Evolutionary conservation across 1,139 yeast species (phyloP).

Genomic region (Sugiyamaella sp.): DNA sequence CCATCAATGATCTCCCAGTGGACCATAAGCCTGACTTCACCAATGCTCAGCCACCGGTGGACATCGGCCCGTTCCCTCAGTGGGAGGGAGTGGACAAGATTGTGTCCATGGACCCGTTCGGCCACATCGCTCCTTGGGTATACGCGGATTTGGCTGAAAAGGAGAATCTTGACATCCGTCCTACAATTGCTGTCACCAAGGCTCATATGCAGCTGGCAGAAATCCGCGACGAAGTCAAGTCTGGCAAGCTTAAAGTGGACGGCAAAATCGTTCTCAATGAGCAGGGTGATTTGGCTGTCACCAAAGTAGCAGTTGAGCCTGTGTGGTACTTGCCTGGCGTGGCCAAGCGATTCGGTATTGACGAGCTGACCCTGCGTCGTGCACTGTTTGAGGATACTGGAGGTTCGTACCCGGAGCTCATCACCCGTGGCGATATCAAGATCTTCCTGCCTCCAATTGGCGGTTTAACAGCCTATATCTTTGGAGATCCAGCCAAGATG

Average conservation of each 20-base stretch:
- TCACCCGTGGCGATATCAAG: slow-evolving; percentile 64
- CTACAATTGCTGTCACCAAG: slow-evolving; percentile 63
- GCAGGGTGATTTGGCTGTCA: slow-evolving; percentile 59
- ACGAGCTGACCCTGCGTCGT: slow-evolving; percentile 57
- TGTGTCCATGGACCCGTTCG: slow-evolving; percentile 64
- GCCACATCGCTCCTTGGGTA: slow-evolving; percentile 62
- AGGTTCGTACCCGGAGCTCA: slow-evolving; percentile 65
- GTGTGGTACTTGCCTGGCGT: slow-evolving; percentile 70
- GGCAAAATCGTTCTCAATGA: slow-evolving; percentile 58
- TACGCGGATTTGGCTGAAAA: slow-evolving; percentile 48
- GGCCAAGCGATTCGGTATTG: slow-evolving; percentile 59
- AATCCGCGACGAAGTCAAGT: slow-evolving; percentile 54
- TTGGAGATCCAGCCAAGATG: slow-evolving; percentile 58
- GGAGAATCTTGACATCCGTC: slow-evolving; percentile 56
- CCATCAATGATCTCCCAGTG: slow-evolving; percentile 54
- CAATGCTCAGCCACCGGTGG: slow-evolving; percentile 62
- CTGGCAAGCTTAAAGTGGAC: slow-evolving; percentile 56
- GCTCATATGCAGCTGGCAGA: slow-evolving; percentile 62
- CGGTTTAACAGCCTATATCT: slow-evolving; percentile 62
- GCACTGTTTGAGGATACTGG: slow-evolving; percentile 65
- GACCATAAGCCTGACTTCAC: slow-evolving; percentile 60
- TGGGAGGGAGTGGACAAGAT: slow-evolving; percentile 59
- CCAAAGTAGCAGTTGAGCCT: slow-evolving; percentile 66
- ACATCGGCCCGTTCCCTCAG: slow-evolving; percentile 54
- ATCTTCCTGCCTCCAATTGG: slow-evolving; percentile 67